Evolutionary conservation across 2,329 filamentous ascomycete species (phyloP), one percentile per base, ranked within the genome.

Genomic region (Zymoseptoria pseudotritici): DNA sequence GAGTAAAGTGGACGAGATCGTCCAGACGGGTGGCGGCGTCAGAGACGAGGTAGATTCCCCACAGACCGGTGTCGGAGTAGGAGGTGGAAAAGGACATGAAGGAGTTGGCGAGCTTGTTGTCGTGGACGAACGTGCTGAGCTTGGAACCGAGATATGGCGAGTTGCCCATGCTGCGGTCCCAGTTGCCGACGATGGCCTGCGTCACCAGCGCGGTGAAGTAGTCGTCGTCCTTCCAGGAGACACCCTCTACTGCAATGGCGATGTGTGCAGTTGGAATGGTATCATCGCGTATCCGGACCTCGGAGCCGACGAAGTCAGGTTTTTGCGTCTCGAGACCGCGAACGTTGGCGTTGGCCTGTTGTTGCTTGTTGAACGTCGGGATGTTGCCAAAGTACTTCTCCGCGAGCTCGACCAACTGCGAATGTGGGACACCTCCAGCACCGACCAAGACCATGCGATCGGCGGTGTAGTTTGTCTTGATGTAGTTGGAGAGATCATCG

Each of bases 81-180:
- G 91, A 96, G 69, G 94, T 99, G 67, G 92, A 97, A 82, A 99
- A 99, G 82, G 90, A 96, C 95, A 99, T 99, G 85, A 97, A 99
- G 86, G 92, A 97, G 83, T 96, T 99, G 78, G 94, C 94, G 64
- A 99, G 85, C 77, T 92, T 88, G 80, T 97, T 86, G 80, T 96
- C 87, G 83, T 95, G 90, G 69, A 99, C 88, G 73, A 94, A 91
- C 67, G 88, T 87, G 82, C 91, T 96, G 72, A 99, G 90, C 85
- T 95, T 97, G 89, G 91, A 96, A 72, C 95, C 94, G 74, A 97
- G 88, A 82, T 97, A 94, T 67, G 92, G 88, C 62, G 94, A 94
- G 79, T 94, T 96, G 74, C 95, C 94, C 86, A 97, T 93, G 70
- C 94, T 90, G 80, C 94, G 94, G 82, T 99, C 94, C 87, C 96